Evolutionary conservation across 331 rosid species (phyloP), one percentile per base, ranked within the genome.

Genomic region (Dryas integrifolia): DNA sequence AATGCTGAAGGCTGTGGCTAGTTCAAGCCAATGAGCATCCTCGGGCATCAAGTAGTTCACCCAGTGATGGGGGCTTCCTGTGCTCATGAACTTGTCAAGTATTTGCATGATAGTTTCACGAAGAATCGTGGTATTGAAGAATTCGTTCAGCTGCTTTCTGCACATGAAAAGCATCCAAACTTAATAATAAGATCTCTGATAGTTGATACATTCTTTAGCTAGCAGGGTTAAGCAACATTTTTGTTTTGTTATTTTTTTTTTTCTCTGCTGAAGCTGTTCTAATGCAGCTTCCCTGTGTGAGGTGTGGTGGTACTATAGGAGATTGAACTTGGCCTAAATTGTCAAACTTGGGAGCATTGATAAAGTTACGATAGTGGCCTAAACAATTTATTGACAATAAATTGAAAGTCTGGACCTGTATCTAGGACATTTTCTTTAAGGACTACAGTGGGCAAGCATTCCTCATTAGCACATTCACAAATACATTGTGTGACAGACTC

Each of bases 141-240:
- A 64, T 76, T 85, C 88, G 51, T 76, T 82, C 79, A 89, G 76
- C 81, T 88, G 88, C 83, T 90, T 95, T 70, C 99, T 95, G 98
- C 88, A 73, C 66, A 66, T 78, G 56, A 65, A 63, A 86, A 50
- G 47, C 30, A 55, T 79, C 48, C 72, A 77, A 65, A 72, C 74
- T 55, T 65, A 81, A 79, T 8, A 24, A 68, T 77, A 56, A 35
- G 1, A 65, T 62, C 44, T 58, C 49, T 15, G 14, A 30, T 52
- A 62, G 18, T 43, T 60, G 3, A 57, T 44, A 44, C 7, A 1
- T 44, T 2, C 65, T 51, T 53, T 16, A 10, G n/a, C 46, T 60
- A n/a, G 15, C 21, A 70, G 69, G 59, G 58, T 63, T 50, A 58
- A 39, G 45, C 40, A 24, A 58, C 65, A 61, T 69, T 67, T 58